These are phyloP conservation scores for Diplodia corticola DNA, from an alignment of 2,329 filamentous ascomycete genomes.

Conservation along the genomic window DNA sequence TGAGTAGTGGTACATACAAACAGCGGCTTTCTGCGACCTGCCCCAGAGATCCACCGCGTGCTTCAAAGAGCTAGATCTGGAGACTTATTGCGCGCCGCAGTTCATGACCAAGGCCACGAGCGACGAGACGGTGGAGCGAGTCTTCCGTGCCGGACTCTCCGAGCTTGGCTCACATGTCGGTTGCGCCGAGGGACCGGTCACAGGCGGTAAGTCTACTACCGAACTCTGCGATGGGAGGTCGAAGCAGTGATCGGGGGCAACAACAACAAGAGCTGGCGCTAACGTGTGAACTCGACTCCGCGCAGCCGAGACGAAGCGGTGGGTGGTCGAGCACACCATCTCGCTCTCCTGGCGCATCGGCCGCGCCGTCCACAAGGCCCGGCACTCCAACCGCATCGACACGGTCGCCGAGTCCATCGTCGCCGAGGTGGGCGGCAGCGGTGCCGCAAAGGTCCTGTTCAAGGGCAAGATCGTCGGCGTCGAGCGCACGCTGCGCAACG, in stretches of 20 bases:
- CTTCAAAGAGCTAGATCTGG: too few relatives aligned
- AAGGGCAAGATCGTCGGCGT: conserved; percentile 50
- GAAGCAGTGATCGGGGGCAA: background rate
- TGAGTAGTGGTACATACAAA: too few relatives aligned
- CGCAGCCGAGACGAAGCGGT: conserved; percentile 35
- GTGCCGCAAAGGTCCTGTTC: conserved; percentile 44
- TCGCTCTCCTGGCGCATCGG: conserved; percentile 43
- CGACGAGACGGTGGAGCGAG: conserved; percentile 42
- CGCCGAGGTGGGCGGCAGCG: conserved; percentile 43
- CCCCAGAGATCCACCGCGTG: too few relatives aligned
- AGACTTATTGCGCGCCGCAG: background rate
- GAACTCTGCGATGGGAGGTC: too few relatives aligned
- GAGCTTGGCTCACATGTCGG: conserved; percentile 41
- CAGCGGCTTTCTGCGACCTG: too few relatives aligned
- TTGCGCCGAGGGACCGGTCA: conserved; percentile 41
- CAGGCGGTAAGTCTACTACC: conserved; percentile 27
- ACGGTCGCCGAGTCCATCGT: conserved; percentile 43
- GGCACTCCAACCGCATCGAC: conserved; percentile 40
- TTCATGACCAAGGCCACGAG: conserved; percentile 41
- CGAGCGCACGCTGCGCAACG: conserved; percentile 43
- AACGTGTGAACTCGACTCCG: background rate
- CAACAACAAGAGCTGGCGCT: conserved; percentile 18
- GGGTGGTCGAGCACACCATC: conserved; percentile 43
- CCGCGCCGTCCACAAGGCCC: conserved; percentile 37
- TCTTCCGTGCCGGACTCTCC: conserved; percentile 37